A percentile compares a stretch with the other conserved stretches of the same genome.
Evolutionary conservation across 306 rosid genomes (phyloP).

Genomic region (Cucumis sativus): Cucumber_9930_V3 NC_026655.2:3983501-3984000

Average conservation of each 20-base stretch:
- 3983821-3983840: background rate
- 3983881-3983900: background rate
- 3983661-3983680: background rate
- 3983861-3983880: background rate
- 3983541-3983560: background rate
- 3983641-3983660: background rate
- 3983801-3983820: background rate
- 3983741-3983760: background rate
- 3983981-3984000: too few relatives aligned
- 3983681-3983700: too few relatives aligned
- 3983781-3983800: background rate
- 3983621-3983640: background rate
- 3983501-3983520: too few relatives aligned
- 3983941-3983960: too few relatives aligned
- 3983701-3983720: background rate
- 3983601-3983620: background rate
- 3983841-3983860: background rate
- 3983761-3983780: background rate
- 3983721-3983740: background rate
- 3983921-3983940: too few relatives aligned
- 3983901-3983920: too few relatives aligned
- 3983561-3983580: background rate
- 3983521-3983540: background rate
- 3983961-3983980: too few relatives aligned
- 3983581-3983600: background rate